Evolutionary conservation across 306 rosid genomes (phyloP).

Genomic region (Rosa rugosa): DNA sequence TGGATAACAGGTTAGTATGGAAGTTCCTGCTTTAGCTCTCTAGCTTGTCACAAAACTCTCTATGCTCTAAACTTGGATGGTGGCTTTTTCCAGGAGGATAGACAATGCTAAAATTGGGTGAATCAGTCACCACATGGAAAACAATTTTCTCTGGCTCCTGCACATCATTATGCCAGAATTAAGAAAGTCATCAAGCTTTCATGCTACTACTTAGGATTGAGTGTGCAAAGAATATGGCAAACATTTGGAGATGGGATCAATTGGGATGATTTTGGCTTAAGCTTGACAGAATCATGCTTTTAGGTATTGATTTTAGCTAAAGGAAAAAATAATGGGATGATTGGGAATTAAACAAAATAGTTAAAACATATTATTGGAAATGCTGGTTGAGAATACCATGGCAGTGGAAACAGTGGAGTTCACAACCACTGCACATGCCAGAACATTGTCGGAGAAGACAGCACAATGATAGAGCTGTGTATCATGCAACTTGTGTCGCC

Average conservation of each 20-base stretch:
- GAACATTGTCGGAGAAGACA: constrained; percentile 94
- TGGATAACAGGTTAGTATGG: too few relatives aligned
- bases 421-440: constrained; percentile 91
- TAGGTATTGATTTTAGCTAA: background rate
- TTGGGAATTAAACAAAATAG: background rate
- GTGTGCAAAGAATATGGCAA: background rate
- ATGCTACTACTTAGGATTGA: background rate
- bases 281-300: background rate
- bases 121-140: constrained; percentile 87
- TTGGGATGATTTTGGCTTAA: background rate
- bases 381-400: constrained; percentile 48
- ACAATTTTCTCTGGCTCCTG: constrained; percentile 82
- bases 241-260: background rate
- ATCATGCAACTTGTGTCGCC: constrained; percentile 64
- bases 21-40: too few relatives aligned
- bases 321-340: background rate
- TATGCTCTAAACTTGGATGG: constrained; percentile 66
- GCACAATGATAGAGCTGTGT: constrained; percentile 73
- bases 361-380: background rate
- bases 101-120: constrained; percentile 78
- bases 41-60: constrained; percentile 40
- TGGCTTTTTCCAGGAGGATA: constrained; percentile 77
- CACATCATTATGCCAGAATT: constrained; percentile 27
- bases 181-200: constrained; percentile 26
- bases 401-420: constrained; percentile 77